phyloP scores from a whole-genome alignment of 371 early-diverging fungal genomes.

The Conidiobolus incongruus region DNA sequence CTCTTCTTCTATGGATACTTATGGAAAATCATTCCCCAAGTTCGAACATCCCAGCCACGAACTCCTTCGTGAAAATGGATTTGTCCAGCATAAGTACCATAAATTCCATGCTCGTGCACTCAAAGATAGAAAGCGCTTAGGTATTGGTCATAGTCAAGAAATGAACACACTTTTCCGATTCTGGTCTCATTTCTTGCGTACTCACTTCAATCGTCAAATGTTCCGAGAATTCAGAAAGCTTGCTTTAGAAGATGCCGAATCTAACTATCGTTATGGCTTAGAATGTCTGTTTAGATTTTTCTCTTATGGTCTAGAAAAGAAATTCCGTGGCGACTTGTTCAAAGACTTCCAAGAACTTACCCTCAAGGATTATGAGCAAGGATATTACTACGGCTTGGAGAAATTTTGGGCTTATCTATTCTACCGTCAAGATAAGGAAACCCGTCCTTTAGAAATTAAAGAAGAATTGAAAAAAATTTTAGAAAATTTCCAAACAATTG shows the following conservation, averaged over 20 bases:
- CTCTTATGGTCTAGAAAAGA: constrained; percentile 83
- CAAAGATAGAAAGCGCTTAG: constrained; percentile 74
- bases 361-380: constrained; percentile 42
- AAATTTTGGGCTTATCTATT: constrained; percentile 91
- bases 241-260: constrained; percentile 77
- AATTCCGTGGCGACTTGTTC: constrained; percentile 64
- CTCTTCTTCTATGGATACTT: constrained; percentile 20
- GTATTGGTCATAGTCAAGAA: constrained; percentile 83
- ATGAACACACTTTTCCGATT: constrained; percentile 96
- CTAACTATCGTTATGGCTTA: constrained; percentile 80
- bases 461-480: not conserved
- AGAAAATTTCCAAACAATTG: not conserved
- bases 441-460: not conserved
- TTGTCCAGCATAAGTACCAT: constrained; percentile 86
- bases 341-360: constrained; percentile 73
- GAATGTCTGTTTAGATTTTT: constrained; percentile 94
- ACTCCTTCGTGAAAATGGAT: constrained; percentile 81
- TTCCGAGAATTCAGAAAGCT: constrained; percentile 76
- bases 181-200: constrained; percentile 95
- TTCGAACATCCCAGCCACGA: constrained; percentile 92
- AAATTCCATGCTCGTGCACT: constrained; percentile 85
- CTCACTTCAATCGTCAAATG: constrained; percentile 82
- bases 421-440: constrained; percentile 64
- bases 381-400: constrained; percentile 73
- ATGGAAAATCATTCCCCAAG: constrained; percentile 47